These are phyloP conservation scores for Podaxis sp. DNA, from an alignment of 768 basidiomycete species.

Conservation along the genomic window DNA sequence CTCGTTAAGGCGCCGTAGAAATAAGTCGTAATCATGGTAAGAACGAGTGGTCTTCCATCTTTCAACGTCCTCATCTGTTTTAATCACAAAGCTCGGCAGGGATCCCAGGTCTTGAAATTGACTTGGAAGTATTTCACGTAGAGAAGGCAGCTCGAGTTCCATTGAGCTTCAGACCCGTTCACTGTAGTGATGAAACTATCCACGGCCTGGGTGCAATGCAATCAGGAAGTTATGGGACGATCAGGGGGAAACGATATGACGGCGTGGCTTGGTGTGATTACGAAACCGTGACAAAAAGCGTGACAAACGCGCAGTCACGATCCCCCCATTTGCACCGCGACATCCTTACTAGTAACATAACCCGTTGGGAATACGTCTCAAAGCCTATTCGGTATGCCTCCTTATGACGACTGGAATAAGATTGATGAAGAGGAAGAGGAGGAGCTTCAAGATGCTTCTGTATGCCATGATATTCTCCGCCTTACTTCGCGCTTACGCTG, in stretches of 20 bases:
- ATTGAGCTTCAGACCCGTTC: background rate
- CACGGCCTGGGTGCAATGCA: background rate
- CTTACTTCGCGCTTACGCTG: constrained; percentile 4
- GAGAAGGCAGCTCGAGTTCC: constrained; percentile 6
- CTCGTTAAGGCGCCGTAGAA: constrained; percentile 75
- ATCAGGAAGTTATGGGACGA: background rate
- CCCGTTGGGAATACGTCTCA: background rate
- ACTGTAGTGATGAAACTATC: background rate
- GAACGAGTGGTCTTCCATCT: constrained; percentile 72
- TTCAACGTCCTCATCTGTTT: constrained; percentile 69
- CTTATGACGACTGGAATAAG: constrained; percentile 80
- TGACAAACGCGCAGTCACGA: constrained; percentile 5
- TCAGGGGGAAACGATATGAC: background rate
- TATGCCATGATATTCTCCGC: constrained; percentile 26
- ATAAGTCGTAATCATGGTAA: constrained; percentile 72
- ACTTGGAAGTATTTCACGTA: constrained; percentile 28
- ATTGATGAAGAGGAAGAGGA: constrained; percentile 82
- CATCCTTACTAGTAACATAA: background rate
- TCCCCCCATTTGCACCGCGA: background rate
- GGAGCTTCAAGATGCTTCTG: constrained; percentile 72
- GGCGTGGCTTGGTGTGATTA: constrained; percentile 6
- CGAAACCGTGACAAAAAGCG: background rate
- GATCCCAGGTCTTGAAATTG: constrained; percentile 19
- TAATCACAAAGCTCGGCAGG: constrained; percentile 57
- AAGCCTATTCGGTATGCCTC: constrained; percentile 45